Percentiles rank a stretch among this genome's conserved stretches.
Conservation (phyloP, 371 early-diverging fungal genomes). For the Apophysomyces elegans region DNA sequence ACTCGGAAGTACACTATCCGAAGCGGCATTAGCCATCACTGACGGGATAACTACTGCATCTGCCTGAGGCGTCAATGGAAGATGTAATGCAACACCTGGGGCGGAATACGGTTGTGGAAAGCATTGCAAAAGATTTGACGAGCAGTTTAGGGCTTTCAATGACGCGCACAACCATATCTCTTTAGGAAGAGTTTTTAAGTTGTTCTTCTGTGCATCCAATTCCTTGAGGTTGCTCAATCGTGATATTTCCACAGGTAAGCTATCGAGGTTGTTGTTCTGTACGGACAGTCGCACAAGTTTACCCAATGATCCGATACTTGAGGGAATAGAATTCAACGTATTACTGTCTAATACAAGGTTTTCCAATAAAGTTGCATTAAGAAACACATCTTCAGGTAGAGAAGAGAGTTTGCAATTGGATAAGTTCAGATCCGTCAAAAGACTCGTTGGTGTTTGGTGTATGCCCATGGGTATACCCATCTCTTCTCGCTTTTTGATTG, state of each 20-base stretch:
- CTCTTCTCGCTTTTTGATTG: not conserved
- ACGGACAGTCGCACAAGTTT: slow-evolving; percentile 63
- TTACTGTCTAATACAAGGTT: slow-evolving; percentile 76
- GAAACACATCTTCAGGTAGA: slow-evolving; percentile 71
- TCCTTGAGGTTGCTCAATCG: slow-evolving; percentile 34
- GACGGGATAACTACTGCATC: slow-evolving; percentile 29
- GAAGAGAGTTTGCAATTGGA: slow-evolving; percentile 77
- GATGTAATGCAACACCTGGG: slow-evolving; percentile 33
- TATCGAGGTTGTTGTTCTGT: slow-evolving; percentile 61
- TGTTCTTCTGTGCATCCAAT: slow-evolving; percentile 56
- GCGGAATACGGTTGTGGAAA: slow-evolving; percentile 43
- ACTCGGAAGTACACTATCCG: slow-evolving; percentile 16
- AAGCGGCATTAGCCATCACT: slow-evolving; percentile 27
- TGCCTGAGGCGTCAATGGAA: slow-evolving; percentile 28
- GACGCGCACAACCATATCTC: slow-evolving; percentile 84
- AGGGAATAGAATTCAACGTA: slow-evolving; percentile 72
- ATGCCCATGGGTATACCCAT: not conserved
- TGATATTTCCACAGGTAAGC: slow-evolving; percentile 41
- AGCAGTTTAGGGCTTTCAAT: slow-evolving; percentile 66
- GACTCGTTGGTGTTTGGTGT: not conserved
- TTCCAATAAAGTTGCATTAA: slow-evolving; percentile 60
- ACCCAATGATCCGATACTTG: slow-evolving; percentile 64
- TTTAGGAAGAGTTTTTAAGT: slow-evolving; percentile 72
- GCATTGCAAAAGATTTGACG: slow-evolving; percentile 70
- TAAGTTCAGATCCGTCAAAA: slow-evolving; percentile 65